These are phyloP conservation scores for Barbarea vulgaris DNA, from an alignment of 345 rosid genomes.

Conservation along the genomic window DNA sequence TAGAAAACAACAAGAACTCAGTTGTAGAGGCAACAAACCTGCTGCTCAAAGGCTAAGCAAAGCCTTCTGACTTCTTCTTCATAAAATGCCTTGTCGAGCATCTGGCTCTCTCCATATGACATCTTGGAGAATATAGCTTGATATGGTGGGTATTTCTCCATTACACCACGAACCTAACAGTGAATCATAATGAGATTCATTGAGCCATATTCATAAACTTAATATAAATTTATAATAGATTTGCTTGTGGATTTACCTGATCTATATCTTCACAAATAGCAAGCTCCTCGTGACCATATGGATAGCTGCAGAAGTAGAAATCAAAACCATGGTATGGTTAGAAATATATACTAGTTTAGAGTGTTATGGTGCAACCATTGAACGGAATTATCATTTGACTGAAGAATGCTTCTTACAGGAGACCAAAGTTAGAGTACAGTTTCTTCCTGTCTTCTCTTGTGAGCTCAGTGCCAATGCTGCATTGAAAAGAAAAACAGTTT, in stretches of 20 bases:
- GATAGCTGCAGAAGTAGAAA: conserved; percentile 51
- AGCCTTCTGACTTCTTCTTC: conserved; percentile 99
- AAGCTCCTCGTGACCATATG: conserved; percentile 90
- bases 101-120: conserved; percentile 96
- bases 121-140: conserved; percentile 84
- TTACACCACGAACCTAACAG: conserved; percentile 77
- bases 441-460: conserved; percentile 97
- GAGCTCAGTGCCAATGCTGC: conserved; percentile 98
- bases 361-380: background rate
- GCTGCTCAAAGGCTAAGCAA: conserved; percentile 94
- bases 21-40: conserved; percentile 60
- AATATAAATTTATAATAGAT: background rate
- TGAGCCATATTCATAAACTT: background rate
- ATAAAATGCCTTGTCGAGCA: conserved; percentile 97
- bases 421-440: conserved; percentile 90
- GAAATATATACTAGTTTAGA: background rate
- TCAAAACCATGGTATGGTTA: conserved; percentile 18
- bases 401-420: conserved; percentile 58
- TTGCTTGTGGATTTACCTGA: conserved; percentile 55
- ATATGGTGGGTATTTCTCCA: conserved; percentile 96
- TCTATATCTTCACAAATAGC: conserved; percentile 88
- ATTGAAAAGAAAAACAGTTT: conserved; percentile 1
- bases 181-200: background rate
- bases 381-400: background rate
- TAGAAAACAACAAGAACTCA: background rate